Evolutionary conservation across 2,329 filamentous ascomycete species (phyloP).

Genomic region (Dothideomycetes sp.): DNA sequence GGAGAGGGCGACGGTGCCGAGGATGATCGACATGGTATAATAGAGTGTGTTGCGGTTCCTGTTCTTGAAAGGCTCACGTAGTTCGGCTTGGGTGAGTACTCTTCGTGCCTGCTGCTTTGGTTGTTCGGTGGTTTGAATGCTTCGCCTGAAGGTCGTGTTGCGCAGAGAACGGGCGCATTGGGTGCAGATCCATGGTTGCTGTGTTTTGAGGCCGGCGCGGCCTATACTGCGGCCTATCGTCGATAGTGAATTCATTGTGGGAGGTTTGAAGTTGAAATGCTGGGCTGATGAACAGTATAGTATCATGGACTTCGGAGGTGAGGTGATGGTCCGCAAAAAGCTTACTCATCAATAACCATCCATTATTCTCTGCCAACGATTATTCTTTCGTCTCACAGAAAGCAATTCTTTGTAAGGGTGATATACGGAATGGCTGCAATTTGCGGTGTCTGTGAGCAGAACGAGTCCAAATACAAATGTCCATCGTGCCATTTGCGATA

Average conservation of each 20-base stretch:
- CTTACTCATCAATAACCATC: slow-evolving; percentile 13
- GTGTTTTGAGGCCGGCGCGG: slow-evolving; percentile 13
- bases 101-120: slow-evolving; percentile 23
- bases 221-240: background rate
- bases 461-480: slow-evolving; percentile 43
- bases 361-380: background rate
- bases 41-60: slow-evolving; percentile 62
- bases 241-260: slow-evolving; percentile 17
- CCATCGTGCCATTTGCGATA: slow-evolving; percentile 39
- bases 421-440: slow-evolving; percentile 25
- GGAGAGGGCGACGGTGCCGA: slow-evolving; percentile 69
- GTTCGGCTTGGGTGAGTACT: slow-evolving; percentile 52
- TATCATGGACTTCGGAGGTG: slow-evolving; percentile 18
- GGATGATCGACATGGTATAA: slow-evolving; percentile 67
- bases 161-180: slow-evolving; percentile 27
- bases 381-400: background rate
- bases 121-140: slow-evolving; percentile 26
- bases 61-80: slow-evolving; percentile 54
- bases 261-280: no score
- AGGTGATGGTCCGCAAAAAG: slow-evolving; percentile 13
- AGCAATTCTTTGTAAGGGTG: slow-evolving; percentile 3
- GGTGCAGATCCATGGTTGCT: slow-evolving; percentile 30
- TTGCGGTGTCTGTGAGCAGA: slow-evolving; percentile 36
- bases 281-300: no score
- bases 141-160: slow-evolving; percentile 19